These are phyloP conservation scores for Penicillium verhagenii DNA, from an alignment of 495 filamentous ascomycete species.

Conservation along the genomic window DNA sequence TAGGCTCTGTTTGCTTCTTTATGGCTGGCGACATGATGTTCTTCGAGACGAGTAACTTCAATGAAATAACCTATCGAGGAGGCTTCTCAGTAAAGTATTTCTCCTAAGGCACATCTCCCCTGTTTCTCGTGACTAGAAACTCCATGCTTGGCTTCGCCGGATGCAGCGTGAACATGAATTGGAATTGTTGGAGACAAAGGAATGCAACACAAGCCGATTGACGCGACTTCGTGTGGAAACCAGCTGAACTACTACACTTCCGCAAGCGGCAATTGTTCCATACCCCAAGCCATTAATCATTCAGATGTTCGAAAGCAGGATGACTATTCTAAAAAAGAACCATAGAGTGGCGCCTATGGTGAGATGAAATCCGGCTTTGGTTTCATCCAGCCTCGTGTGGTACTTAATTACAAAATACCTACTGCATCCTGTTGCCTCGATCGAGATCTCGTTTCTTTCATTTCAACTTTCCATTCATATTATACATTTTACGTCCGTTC, in stretches of 20 bases:
- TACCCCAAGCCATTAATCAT: neutral
- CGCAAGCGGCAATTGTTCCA: constrained; percentile 21
- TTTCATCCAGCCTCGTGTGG: too few relatives aligned
- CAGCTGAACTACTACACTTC: neutral
- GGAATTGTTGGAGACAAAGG: neutral
- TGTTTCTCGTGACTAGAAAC: neutral
- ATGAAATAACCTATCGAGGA: neutral
- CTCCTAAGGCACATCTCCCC: constrained; percentile 9
- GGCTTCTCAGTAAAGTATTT: neutral
- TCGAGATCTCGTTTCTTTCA: neutral
- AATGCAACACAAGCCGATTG: constrained; percentile 16
- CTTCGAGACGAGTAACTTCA: neutral
- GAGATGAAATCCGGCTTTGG: too few relatives aligned
- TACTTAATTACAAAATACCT: neutral
- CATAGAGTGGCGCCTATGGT: too few relatives aligned
- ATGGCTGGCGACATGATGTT: constrained; percentile 26
- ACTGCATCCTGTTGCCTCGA: neutral
- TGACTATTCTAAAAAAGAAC: too few relatives aligned
- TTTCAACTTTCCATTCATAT: neutral
- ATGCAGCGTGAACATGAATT: constrained; percentile 5
- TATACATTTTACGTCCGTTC: neutral
- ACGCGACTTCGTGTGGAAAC: constrained; percentile 10
- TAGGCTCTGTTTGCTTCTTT: constrained; percentile 22
- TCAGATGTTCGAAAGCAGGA: neutral
- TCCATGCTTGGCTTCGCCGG: neutral